Base-by-base conservation (phyloP, 352 stramenopile species). In the Thraustotheca clavata region DNA sequence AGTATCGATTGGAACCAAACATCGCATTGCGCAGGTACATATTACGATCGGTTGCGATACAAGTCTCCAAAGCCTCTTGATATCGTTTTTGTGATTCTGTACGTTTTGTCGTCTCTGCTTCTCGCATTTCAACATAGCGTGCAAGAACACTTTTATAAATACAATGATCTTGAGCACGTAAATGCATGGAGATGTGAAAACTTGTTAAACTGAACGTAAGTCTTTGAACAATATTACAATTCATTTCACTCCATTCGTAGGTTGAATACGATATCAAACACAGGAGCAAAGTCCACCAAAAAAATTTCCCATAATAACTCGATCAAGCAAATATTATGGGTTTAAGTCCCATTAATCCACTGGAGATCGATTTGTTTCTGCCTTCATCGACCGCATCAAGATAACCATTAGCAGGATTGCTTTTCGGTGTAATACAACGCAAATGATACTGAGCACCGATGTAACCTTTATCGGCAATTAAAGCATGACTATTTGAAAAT, bases 221-320 rank as follows among this genome's bases (percentile, higher is more conserved):
- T 12, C 55, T 38, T 29, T 62, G 55, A 26, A 49, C 35, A 12
- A 26, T 8, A 26, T 61, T 38, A 2, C 49, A 61, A n/a, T n/a
- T 52, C 12, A 20, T 32, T 9, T 50, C 7, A 14, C 8, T 14
- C 55, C 55, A 62, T 24, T n/a, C 18, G 33, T 29, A 62, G 4
- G 55, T 55, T 50, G 55, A 27, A n/a, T 62, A 49, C 7, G 35
- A 29, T 59, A 41, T 34, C 49, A 59, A 16, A 59, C n/a, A n/a
- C n/a, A 34, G 29, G 20, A 7, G 20, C 49, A 33, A 9, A 59
- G 29, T 29, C 55, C 38, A 26, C 55, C 32, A 20, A 62, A 62
- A n/a, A 32, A 62, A 41, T 50, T 49, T 40, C 52, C 33, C 24
- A 62, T 41, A 1, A 62, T n/a, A 26, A 62, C 38, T 24, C 33